Evolutionary conservation across 306 rosid genomes (phyloP).

Genomic region (Prunus campanulata): DNA sequence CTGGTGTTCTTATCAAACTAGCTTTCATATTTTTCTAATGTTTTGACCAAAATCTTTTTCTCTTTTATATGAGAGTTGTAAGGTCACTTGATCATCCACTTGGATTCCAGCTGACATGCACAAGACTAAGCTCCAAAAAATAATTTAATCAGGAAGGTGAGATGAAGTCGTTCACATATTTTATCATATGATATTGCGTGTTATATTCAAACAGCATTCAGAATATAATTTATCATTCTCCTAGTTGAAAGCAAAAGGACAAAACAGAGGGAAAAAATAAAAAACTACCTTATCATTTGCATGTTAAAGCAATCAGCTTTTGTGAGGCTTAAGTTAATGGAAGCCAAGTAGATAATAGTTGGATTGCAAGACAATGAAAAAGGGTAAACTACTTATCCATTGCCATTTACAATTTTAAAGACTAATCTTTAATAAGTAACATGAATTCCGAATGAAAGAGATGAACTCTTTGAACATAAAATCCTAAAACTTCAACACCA

Average conservation of each 20-base stretch:
- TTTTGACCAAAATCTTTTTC: background rate
- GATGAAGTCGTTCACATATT: background rate
- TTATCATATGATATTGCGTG: background rate
- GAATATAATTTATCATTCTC: background rate
- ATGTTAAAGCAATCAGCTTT: background rate
- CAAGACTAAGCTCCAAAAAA: background rate
- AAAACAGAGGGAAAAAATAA: background rate
- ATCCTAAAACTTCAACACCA: background rate
- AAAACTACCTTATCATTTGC: background rate
- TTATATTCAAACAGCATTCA: background rate
- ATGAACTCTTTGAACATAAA: too few species aligned
- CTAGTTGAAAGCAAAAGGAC: background rate
- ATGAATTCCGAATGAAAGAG: background rate
- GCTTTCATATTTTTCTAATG: background rate
- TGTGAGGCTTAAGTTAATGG: background rate
- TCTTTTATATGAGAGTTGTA: background rate
- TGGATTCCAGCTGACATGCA: slow-evolving; percentile 13
- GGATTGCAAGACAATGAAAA: background rate
- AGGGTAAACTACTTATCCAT: too few species aligned
- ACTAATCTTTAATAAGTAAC: too few species aligned
- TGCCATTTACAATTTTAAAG: too few species aligned
- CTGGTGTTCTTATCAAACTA: background rate
- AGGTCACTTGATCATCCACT: background rate
- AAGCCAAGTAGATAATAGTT: background rate
- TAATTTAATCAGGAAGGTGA: background rate